phyloP scores from a whole-genome alignment of 257 asterid genomes.

The Petunia axillaris region DNA sequence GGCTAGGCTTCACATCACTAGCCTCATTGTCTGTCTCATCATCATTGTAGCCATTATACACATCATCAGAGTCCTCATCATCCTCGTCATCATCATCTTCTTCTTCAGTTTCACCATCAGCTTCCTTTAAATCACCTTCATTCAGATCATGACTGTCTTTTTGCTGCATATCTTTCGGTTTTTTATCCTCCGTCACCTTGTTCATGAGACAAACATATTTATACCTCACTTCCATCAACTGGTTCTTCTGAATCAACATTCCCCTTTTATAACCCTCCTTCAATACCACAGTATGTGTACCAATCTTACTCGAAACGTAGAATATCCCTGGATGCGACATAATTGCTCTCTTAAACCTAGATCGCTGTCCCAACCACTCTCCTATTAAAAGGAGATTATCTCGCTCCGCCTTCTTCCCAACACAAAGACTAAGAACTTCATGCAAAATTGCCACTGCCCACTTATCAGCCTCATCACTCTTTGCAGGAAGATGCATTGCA shows the following conservation, averaged over 20 bases:
- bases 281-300: conserved; percentile 73
- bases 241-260: conserved; percentile 57
- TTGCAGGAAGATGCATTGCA: conserved; percentile 53
- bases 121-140: conserved; percentile 41
- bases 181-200: conserved; percentile 48
- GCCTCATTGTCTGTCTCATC: conserved; percentile 8
- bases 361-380: conserved; percentile 76
- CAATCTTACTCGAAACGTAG: conserved; percentile 70
- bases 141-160: conserved; percentile 42
- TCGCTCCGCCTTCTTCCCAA: conserved; percentile 81
- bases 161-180: conserved; percentile 31
- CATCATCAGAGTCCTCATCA: conserved; percentile 39
- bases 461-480: conserved; percentile 74
- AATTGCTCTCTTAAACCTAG: conserved; percentile 77
- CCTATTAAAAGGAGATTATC: conserved; percentile 71
- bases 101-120: conserved; percentile 41
- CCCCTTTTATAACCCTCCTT: conserved; percentile 84
- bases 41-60: conserved; percentile 35
- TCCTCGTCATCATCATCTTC: conserved; percentile 43
- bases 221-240: conserved; percentile 65
- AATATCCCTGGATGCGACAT: conserved; percentile 91
- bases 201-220: conserved; percentile 71
- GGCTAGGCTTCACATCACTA: neutral
- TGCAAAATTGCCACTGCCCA: conserved; percentile 80
- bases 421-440: conserved; percentile 76